Conservation (phyloP, 768 basidiomycete genomes). For the Plicaturopsis crispa region DNA sequence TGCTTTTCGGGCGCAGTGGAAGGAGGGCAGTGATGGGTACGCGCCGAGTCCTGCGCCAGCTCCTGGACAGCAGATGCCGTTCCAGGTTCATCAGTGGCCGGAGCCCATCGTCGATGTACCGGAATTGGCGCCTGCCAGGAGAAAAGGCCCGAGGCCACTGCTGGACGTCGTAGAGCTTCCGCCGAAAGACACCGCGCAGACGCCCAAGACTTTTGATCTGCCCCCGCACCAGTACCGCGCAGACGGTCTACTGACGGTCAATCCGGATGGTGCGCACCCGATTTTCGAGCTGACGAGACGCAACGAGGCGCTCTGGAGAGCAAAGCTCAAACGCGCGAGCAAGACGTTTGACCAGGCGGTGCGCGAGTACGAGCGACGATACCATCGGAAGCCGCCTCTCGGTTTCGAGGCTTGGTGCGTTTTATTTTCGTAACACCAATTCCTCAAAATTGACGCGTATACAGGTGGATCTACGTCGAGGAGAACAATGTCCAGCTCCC, state of each 20-base stretch:
- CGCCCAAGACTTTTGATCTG: too few species aligned
- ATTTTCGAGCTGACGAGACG: constrained; percentile 33
- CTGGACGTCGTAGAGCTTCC: too few species aligned
- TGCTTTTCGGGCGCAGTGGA: too few species aligned
- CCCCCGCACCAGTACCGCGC: constrained; percentile 7
- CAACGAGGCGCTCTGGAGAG: constrained; percentile 30
- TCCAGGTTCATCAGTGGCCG: too few species aligned
- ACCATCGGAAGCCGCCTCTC: constrained; percentile 28
- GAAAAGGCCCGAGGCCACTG: too few species aligned
- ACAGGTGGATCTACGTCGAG: constrained; percentile 39
- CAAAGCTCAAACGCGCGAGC: constrained; percentile 27
- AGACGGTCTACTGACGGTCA: constrained; percentile 29
- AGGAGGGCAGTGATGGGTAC: too few species aligned
- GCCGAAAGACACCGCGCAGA: too few species aligned
- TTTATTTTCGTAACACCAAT: not conserved
- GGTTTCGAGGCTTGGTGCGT: constrained; percentile 42
- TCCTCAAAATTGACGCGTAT: not conserved
- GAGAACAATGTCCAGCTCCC: constrained; percentile 38
- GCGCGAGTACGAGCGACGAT: constrained; percentile 28
- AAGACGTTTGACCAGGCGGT: constrained; percentile 29
- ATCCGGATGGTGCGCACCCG: constrained; percentile 32
- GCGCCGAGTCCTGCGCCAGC: too few species aligned
- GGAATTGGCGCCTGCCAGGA: too few species aligned
- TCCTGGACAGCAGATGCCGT: too few species aligned
- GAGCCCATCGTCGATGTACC: too few species aligned